Evolutionary conservation across 805 yeast species (phyloP).

Genomic region (Metschnikowia rubicola): DNA sequence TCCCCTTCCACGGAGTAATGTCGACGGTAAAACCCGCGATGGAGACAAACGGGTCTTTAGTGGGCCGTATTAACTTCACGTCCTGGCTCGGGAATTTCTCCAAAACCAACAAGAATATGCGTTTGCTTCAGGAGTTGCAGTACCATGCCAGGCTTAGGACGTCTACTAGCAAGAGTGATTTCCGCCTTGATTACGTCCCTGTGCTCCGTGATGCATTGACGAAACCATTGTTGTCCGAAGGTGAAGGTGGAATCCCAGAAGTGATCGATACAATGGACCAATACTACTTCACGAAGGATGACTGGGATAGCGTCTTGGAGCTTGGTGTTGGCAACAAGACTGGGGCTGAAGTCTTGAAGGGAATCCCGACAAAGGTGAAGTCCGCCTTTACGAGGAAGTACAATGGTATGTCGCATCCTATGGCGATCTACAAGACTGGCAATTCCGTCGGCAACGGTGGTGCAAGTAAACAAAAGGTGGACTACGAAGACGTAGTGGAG

Average conservation of each 20-base stretch:
- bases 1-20: constrained; percentile 86
- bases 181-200: constrained; percentile 76
- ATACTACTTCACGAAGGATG: constrained; percentile 83
- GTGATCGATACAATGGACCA: constrained; percentile 76
- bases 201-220: constrained; percentile 54
- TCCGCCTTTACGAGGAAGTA: constrained; percentile 84
- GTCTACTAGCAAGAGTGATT: constrained; percentile 67
- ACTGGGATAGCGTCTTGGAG: constrained; percentile 87
- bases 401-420: constrained; percentile 75
- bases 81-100: constrained; percentile 90
- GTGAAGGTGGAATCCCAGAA: constrained; percentile 60
- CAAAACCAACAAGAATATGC: constrained; percentile 68
- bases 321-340: constrained; percentile 63
- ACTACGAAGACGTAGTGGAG: constrained; percentile 67
- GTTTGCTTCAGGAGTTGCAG: constrained; percentile 82
- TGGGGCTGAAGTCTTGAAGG: constrained; percentile 47
- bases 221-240: constrained; percentile 53
- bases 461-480: constrained; percentile 45
- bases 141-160: constrained; percentile 82
- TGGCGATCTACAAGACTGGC: constrained; percentile 76
- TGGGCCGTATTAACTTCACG: constrained; percentile 74
- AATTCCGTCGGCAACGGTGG: constrained; percentile 41
- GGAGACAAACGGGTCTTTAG: constrained; percentile 65
- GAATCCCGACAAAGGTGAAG: constrained; percentile 73
- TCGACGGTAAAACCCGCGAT: constrained; percentile 81